A percentile compares a stretch with the other conserved stretches of the same genome.
These are phyloP conservation scores for Tubosaeta sp. DNA, from an alignment of 768 basidiomycete genomes.

Conservation along the genomic window DNA sequence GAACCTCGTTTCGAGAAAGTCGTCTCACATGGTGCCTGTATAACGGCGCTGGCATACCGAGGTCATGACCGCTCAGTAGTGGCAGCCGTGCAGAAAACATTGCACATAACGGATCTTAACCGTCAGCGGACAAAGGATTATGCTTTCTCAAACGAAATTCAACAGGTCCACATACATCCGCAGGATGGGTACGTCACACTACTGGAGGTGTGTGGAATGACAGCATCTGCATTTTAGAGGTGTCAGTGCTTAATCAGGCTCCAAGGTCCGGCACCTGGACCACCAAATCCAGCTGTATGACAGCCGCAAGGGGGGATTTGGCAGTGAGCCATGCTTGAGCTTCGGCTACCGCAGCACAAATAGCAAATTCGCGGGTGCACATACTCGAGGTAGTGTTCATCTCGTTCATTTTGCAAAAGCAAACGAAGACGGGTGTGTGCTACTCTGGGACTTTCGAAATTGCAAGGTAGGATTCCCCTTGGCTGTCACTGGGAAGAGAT, in stretches of 20 bases:
- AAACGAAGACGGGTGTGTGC: conserved; percentile 40
- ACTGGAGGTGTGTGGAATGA: conserved; percentile 41
- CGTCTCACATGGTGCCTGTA: conserved; percentile 26
- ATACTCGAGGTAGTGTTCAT: conserved; percentile 38
- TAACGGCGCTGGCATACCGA: conserved; percentile 39
- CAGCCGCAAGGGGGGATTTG: conserved; percentile 36
- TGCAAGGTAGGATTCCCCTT: conserved; percentile 34
- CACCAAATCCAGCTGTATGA: conserved; percentile 50
- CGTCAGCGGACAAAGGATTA: conserved; percentile 28
- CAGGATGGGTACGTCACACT: conserved; percentile 40
- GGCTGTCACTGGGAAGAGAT: conserved; percentile 10
- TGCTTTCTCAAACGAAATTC: conserved; percentile 36
- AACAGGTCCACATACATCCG: conserved; percentile 46
- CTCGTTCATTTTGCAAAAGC: conserved; percentile 44
- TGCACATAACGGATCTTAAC: conserved; percentile 38
- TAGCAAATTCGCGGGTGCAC: conserved; percentile 22
- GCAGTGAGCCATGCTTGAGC: conserved; percentile 36
- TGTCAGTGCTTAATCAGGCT: conserved; percentile 8
- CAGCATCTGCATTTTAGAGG: conserved; percentile 7
- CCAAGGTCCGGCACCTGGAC: conserved; percentile 47
- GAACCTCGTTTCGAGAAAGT: conserved; percentile 26
- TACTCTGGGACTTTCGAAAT: conserved; percentile 50
- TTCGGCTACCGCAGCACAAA: conserved; percentile 39
- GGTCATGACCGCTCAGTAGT: conserved; percentile 33
- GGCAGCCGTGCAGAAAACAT: conserved; percentile 31